Conservation (phyloP, 257 asterid species). For the Thymus quinquecostatus region DNA sequence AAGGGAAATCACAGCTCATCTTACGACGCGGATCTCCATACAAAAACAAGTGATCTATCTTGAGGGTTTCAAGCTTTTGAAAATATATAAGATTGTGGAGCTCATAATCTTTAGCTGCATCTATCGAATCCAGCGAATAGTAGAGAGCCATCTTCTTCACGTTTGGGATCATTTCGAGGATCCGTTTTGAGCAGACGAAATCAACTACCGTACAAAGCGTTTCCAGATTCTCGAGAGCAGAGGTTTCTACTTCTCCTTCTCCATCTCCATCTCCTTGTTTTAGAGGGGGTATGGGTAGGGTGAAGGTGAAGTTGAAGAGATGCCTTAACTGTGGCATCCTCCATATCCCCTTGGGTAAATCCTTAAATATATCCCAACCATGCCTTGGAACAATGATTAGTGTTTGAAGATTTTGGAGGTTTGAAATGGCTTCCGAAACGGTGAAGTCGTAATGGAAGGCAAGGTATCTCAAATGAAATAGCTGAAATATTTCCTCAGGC, state of each 20-base stretch:
- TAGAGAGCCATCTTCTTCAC: neutral
- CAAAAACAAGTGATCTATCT: neutral
- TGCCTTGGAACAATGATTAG: neutral
- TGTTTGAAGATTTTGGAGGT: slow-evolving; percentile 19
- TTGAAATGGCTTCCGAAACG: neutral
- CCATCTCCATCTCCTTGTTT: too few relatives aligned
- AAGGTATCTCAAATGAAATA: slow-evolving; percentile 19
- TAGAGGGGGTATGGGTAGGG: neutral
- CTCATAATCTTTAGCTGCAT: neutral
- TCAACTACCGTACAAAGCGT: neutral
- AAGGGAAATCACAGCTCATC: neutral
- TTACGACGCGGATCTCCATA: too few relatives aligned
- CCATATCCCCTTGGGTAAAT: neutral
- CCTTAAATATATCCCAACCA: neutral
- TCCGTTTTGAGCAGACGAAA: neutral
- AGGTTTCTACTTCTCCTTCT: neutral
- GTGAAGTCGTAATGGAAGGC: neutral
- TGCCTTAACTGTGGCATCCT: slow-evolving; percentile 6
- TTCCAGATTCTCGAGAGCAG: neutral
- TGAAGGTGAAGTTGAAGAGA: neutral
- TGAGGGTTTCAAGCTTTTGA: neutral
- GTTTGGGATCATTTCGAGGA: neutral
- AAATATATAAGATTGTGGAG: slow-evolving; percentile 13
- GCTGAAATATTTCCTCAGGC: neutral
- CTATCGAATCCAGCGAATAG: neutral